Conservation (phyloP, 306 rosid genomes). For the Sicyos edulis region DNA sequence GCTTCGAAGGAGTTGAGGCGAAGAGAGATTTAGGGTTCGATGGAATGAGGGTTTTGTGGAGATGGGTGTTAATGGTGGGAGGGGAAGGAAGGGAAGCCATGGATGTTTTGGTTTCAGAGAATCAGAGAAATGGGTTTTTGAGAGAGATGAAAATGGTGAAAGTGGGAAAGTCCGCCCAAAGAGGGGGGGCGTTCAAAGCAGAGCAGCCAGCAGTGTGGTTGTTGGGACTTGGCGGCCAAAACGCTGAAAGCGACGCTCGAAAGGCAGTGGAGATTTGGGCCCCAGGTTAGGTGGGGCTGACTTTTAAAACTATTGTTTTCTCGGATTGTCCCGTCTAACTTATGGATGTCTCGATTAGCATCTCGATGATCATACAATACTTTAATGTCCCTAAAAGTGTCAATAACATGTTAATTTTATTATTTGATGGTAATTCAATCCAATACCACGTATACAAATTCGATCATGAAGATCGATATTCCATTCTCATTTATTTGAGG, state of each 20-base stretch:
- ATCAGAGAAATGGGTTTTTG: not conserved
- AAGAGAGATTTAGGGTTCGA: conserved; percentile 25
- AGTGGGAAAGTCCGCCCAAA: conserved; percentile 55
- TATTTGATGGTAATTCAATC: too few relatives aligned
- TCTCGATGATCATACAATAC: too few relatives aligned
- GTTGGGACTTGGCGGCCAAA: conserved; percentile 1
- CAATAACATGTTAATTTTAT: too few relatives aligned
- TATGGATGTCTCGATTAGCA: too few relatives aligned
- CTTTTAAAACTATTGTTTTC: too few relatives aligned
- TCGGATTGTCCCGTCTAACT: too few relatives aligned
- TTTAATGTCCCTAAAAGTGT: too few relatives aligned
- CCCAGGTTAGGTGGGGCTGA: not conserved
- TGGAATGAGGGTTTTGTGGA: conserved; percentile 38
- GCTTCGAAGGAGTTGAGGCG: not conserved
- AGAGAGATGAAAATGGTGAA: not conserved
- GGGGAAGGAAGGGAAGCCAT: conserved; percentile 53
- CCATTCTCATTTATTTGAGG: too few relatives aligned
- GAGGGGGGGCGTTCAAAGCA: conserved; percentile 49
- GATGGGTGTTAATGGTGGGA: conserved; percentile 35
- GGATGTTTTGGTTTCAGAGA: not conserved
- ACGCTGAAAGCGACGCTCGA: not conserved
- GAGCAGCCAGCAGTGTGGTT: conserved; percentile 13
- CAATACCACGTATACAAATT: too few relatives aligned
- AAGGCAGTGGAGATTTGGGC: not conserved
- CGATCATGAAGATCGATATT: too few relatives aligned